Base-by-base conservation (phyloP, 192 early-diverging fungal genomes). In the Obelidium mucronatum region DNA sequence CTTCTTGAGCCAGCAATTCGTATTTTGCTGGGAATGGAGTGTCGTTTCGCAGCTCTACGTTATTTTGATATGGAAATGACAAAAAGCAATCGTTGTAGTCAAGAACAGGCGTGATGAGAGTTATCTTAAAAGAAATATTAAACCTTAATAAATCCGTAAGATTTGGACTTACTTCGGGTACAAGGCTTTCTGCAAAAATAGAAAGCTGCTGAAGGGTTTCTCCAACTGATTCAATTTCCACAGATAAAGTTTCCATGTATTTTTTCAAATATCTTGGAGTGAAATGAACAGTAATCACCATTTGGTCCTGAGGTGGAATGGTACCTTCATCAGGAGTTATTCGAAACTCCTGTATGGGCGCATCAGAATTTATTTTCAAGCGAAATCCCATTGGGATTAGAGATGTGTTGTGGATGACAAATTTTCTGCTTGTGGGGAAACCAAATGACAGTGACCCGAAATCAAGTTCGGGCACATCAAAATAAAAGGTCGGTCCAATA, bases 401-500 rank as follows among this genome's bases (percentile, higher is more conserved):
- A 6, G 86, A 88, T 0, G 85, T 90, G 68, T 90, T 90, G 44
- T 60, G 40, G 5, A 90, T 72, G 0, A 73, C 39, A 3, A 90
- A 68, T 1, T 19, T 39, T 54, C 66, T 37, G 3, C 53, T 39
- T 34, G 58, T 78, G 24, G 44, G 44, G 72, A 90, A 90, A 17
- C 88, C 87, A 61, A 81, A 87, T 8, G 85, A 81, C 2, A 86
- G 61, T 19, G 56, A 35, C 15, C 79, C 81, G 60, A 87, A 88
- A 55, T 84, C 76, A 3, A 90, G 65, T 5, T 78, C 36, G 37
- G 73, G 71, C 5, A 72, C 58, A 44, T 79, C 72, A 61, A 90
- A 90, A 61, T 83, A 59, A 75, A 90, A 90, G 0, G 81, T 81
- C 1, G 89, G 89, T 1, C 89, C 89, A 51, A 90, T 83, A 6